These are phyloP conservation scores for Phytophthora hibernalis DNA, from an alignment of 352 stramenopile species.

Conservation along the genomic window DNA sequence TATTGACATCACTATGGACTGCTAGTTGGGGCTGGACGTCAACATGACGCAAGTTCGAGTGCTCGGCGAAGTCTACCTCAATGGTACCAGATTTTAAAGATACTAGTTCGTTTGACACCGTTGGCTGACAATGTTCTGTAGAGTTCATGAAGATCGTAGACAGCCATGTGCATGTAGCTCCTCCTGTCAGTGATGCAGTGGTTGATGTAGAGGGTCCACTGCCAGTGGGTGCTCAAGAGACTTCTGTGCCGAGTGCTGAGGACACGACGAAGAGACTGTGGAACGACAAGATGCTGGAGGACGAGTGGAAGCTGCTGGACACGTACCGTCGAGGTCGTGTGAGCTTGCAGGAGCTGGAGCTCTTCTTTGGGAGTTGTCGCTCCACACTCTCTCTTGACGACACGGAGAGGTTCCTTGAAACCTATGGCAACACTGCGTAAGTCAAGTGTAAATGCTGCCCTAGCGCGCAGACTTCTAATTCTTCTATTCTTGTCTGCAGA, in stretches of 20 bases:
- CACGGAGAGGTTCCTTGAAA: conserved; percentile 62
- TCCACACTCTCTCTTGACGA: conserved; percentile 50
- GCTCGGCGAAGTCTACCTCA: conserved; percentile 70
- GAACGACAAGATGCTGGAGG: conserved; percentile 44
- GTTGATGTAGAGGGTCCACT: neutral
- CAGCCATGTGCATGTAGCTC: conserved; percentile 44
- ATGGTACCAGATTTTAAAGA: conserved; percentile 31
- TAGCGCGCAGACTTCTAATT: neutral
- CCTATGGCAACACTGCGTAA: conserved; percentile 48
- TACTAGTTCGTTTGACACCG: too few species aligned
- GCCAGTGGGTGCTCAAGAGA: neutral
- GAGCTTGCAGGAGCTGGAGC: conserved; percentile 46
- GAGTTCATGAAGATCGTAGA: conserved; percentile 83
- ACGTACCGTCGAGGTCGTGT: conserved; percentile 54
- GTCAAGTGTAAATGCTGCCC: neutral
- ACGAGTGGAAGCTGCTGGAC: conserved; percentile 70
- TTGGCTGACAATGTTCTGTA: conserved; percentile 10
- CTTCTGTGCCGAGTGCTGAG: conserved; percentile 18
- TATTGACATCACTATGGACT: neutral
- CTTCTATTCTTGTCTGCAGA: neutral
- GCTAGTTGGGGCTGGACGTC: conserved; percentile 65
- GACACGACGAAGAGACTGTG: conserved; percentile 25
- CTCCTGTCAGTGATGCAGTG: conserved; percentile 4
- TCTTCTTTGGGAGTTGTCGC: conserved; percentile 58
- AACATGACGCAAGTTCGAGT: conserved; percentile 57